Evolutionary conservation across 352 stramenopile species (phyloP), one percentile per base, ranked within the genome.

Genomic region (Phytophthora ohioensis): DNA sequence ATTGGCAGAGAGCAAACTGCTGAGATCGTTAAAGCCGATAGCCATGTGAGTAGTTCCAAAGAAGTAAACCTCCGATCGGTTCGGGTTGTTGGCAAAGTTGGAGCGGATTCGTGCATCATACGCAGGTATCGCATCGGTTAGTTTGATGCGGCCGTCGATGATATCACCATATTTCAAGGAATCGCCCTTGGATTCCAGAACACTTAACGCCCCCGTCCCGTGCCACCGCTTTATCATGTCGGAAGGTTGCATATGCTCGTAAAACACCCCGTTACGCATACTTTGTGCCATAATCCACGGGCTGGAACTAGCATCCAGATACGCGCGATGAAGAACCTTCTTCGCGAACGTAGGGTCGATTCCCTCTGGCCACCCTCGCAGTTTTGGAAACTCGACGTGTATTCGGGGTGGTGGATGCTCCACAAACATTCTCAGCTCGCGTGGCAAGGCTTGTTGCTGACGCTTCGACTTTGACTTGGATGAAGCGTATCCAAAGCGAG

Each of bases 151-250:
- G 1, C 64, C 51, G 27, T 69, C 57, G 10, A 73, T 36, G n/a
- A 73, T 71, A 11, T 71, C 63, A 3, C 67, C 67, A 55, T 27
- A 58, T 5, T 39, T 15, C 31, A 58, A 12, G 13, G 17, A 5
- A 5, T 21, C 21, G 21, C 15, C 39, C 30, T 38, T 53, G 38
- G 8, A 17, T 30, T 4, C 10, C 21, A 78, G 38, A 31, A 75
- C 45, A 3, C 51, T 13, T 32, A 78, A 11, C 3, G 56, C 71
- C 45, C 42, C 68, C 0, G 36, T 69, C 42, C 68, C 73, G 41
- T 80, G 57, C 68, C 73, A 80, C 35, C 73, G 49, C 52, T 80
- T 71, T 0, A 69, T n/a, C 49, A 30, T 8, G 13, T 75, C 58
- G 11, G 3, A 31, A 27, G 32, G 6, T 13, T 4, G 17, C 9